A percentile compares a stretch with the other conserved stretches of the same genome.
Evolutionary conservation across 2,329 filamentous ascomycete genomes (phyloP).

Genomic region (Alternaria rosae): DNA sequence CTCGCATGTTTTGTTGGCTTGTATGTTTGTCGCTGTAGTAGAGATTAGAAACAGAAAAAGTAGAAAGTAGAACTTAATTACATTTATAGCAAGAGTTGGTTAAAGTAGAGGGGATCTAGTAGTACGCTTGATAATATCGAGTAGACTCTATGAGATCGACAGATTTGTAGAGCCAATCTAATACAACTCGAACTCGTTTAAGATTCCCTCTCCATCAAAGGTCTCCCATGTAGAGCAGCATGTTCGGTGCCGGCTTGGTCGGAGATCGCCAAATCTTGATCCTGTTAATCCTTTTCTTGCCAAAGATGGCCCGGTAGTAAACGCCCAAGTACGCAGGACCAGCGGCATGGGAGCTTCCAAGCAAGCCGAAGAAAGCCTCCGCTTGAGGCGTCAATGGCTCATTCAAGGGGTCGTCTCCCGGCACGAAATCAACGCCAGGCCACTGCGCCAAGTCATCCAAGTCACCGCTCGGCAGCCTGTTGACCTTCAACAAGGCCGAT

Average conservation of each 20-base stretch:
- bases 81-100: too few relatives aligned
- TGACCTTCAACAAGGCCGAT: constrained; percentile 6
- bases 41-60: too few relatives aligned
- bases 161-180: too few relatives aligned
- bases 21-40: too few relatives aligned
- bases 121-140: too few relatives aligned
- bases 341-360: constrained; percentile 8
- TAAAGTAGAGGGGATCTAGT: too few relatives aligned
- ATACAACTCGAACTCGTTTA: constrained; percentile 67
- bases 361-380: constrained; percentile 3
- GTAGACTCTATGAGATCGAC: too few relatives aligned
- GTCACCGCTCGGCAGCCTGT: constrained; percentile 1
- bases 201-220: constrained; percentile 67
- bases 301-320: constrained; percentile 11
- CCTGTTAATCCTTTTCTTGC: constrained; percentile 14
- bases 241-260: constrained; percentile 1
- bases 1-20: too few relatives aligned
- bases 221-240: constrained; percentile 4
- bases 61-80: too few relatives aligned
- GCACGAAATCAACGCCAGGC: constrained; percentile 11
- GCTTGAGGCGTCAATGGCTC: neutral
- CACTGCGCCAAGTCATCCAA: constrained; percentile 5
- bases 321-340: constrained; percentile 11
- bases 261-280: constrained; percentile 8
- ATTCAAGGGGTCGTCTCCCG: constrained; percentile 1